Base-by-base conservation (phyloP, 2,329 filamentous ascomycete genomes). In the Fusarium nelsonii region DNA sequence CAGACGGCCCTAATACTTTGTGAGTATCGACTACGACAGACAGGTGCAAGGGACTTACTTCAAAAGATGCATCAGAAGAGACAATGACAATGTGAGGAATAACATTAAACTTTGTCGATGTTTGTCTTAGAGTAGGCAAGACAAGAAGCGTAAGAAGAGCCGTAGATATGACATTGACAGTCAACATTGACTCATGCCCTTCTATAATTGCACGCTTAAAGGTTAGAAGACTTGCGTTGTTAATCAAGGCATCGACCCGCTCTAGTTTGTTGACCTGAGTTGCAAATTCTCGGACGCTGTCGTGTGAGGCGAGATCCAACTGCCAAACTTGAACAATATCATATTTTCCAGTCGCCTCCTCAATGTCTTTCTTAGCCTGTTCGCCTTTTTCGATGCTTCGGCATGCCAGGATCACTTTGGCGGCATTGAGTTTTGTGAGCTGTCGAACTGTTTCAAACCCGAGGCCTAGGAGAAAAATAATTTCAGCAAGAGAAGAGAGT, bases 91-190 rank as follows among this genome's bases (percentile, higher is more conserved):
- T 54, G 20, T 77, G 77, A 15, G 82, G 80, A 48, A 65, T 70
- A 8, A 76, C 60, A 15, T 80, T 80, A 53, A 75, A 73, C 54
- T 65, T 71, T 5, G 53, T 70, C 2, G 78, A 79, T 10, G 80
- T 80, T 14, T 73, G 73, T 20, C 78, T 77, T 68, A 87, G 65
- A 26, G 73, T 68, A 2, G 84, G 84, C 20, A 87, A 71, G 20
- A 84, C 65, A 50, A 81, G 63, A 12, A 85, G 41, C 0, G 80
- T 79, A 54, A 86, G 75, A 30, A 86, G 73, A 36, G 82, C 81
- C 0, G 82, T 85, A 4, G 78, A 78, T 36, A 86, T 74, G 18
- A 85, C 80, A 68, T 86, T 86, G 45, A 85, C 78, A 5, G 80
- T 81, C 49, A 85, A 71, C 30, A 76, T 80, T 15, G 70, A 69